Base-by-base conservation (phyloP, 805 yeast species). In the Kodamaea hsintzibuensis region DNA sequence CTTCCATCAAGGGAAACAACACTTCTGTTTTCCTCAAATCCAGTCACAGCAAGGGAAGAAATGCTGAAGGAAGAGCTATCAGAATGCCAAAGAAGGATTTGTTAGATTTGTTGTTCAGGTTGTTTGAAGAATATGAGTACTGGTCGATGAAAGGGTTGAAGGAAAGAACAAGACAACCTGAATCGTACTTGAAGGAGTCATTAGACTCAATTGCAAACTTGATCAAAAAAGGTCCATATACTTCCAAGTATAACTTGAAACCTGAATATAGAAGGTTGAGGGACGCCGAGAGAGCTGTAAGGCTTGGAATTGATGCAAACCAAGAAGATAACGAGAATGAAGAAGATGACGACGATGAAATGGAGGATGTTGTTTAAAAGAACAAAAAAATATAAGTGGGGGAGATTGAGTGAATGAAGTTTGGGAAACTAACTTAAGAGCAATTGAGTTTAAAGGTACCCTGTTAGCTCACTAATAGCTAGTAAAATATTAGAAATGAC, bases 91-190 rank as follows among this genome's bases (percentile, higher is more conserved):
- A 89, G 74, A 90, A 89, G 68, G 98, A 91, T 58, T 81, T 95
- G 54, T 81, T 93, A 79, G 97, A 92, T 70, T 74, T 89, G 60
- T 74, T 95, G 61, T 95, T 95, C 82, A 82, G 88, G 61, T 77
- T 93, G 63, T 95, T 95, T 71, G 97, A 91, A 70, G 96, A 92
- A 68, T 91, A 88, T 69, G 98, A 93, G 67, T 95, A 92, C 71
- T 95, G 99, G 99, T 85, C 95, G 9, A 80, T 95, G 79, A 91
- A 91, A 71, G 97, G 97, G 40, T 77, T 95, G 57, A 88, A 91
- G 65, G 99, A 95, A 68, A 82, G 96, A 61, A 91, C 98, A 2
- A 86, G 87, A 63, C 99, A 95, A 76, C 99, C 99, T 1, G 99
- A 95, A 68, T 86, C 86, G 17, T 96, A 89, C 68, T 77, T 95